Evolutionary conservation across 108 stramenopile species (phyloP).

Genomic region (Conticribra guillardii): DNA sequence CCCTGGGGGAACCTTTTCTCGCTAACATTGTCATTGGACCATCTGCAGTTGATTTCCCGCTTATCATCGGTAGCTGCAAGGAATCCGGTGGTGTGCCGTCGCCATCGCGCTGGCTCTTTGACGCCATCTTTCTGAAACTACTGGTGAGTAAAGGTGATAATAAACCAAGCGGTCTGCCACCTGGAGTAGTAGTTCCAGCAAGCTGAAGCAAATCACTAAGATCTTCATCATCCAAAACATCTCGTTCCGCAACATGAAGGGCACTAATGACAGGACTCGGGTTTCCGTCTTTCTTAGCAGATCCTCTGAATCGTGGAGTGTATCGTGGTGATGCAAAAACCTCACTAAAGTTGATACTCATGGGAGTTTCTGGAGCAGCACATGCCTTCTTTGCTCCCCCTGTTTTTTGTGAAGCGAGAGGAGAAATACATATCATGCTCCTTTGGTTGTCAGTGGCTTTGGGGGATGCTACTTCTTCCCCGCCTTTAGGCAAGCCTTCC

Average conservation of each 20-base stretch:
- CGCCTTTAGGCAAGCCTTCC: conserved; percentile 45
- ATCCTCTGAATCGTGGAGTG: conserved; percentile 28
- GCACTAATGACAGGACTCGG: conserved; percentile 60
- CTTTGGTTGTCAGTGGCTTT: conserved; percentile 21
- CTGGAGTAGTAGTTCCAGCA: conserved; percentile 66
- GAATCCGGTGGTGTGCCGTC: conserved; percentile 23
- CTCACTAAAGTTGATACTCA: conserved; percentile 71
- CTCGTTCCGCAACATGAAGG: conserved; percentile 74
- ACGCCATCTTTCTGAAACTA: conserved; percentile 26
- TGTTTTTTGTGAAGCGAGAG: conserved; percentile 63
- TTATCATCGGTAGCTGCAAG: conserved; percentile 46
- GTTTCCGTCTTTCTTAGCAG: conserved; percentile 41
- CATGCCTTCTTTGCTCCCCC: conserved; percentile 7
- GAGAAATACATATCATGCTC: conserved; percentile 88
- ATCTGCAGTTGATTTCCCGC: conserved; percentile 10
- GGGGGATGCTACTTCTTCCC: conserved; percentile 30
- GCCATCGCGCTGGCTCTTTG: conserved; percentile 1
- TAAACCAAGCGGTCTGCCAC: conserved; percentile 36
- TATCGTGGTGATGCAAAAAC: conserved; percentile 73
- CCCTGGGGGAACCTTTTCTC: not conserved
- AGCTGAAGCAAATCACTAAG: conserved; percentile 82
- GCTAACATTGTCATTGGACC: not conserved
- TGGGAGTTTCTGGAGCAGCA: conserved; percentile 54
- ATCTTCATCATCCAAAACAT: conserved; percentile 85
- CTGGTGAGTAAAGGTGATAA: conserved; percentile 45